phyloP scores from a whole-genome alignment of 805 yeast species.

The Tetrapisispora namnaoensis region DNA sequence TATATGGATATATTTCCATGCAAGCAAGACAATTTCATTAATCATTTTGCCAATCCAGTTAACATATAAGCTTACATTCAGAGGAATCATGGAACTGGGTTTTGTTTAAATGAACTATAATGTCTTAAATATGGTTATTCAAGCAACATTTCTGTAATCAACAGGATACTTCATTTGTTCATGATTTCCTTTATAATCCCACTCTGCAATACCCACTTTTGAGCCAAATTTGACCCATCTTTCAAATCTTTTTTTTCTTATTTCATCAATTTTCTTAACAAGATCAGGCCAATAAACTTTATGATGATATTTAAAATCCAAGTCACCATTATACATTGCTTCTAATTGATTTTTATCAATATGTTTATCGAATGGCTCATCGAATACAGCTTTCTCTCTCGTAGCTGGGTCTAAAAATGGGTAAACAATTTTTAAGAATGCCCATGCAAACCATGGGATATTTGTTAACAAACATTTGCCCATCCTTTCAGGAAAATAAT shows the following conservation, averaged over 20 bases:
- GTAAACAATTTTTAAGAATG: constrained; percentile 45
- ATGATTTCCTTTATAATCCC: constrained; percentile 35
- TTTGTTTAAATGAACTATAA: no score
- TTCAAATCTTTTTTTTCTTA: constrained; percentile 32
- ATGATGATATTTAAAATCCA: constrained; percentile 44
- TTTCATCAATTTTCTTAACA: constrained; percentile 34
- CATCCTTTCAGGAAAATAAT: constrained; percentile 50
- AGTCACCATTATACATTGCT: constrained; percentile 36
- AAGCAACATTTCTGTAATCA: constrained; percentile 6
- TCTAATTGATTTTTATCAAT: constrained; percentile 46
- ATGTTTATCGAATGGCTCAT: constrained; percentile 46
- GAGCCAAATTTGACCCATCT: constrained; percentile 35
- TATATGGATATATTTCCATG: no score
- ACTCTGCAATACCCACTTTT: constrained; percentile 45
- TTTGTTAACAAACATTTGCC: constrained; percentile 46
- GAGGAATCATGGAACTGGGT: no score
- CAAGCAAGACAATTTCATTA: no score
- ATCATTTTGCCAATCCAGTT: no score
- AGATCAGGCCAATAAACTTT: constrained; percentile 45
- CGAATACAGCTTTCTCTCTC: constrained; percentile 46
- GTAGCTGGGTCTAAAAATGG: constrained; percentile 54
- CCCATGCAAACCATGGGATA: constrained; percentile 48
- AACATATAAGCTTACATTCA: no score
- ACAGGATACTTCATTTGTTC: constrained; percentile 20
- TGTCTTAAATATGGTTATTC: background rate